Percentiles rank a stretch among this genome's conserved stretches.
Evolutionary conservation across 225 moss, liverwort and hornwort species (phyloP).

Genomic region (Pseudisothecium myosuroides): DNA sequence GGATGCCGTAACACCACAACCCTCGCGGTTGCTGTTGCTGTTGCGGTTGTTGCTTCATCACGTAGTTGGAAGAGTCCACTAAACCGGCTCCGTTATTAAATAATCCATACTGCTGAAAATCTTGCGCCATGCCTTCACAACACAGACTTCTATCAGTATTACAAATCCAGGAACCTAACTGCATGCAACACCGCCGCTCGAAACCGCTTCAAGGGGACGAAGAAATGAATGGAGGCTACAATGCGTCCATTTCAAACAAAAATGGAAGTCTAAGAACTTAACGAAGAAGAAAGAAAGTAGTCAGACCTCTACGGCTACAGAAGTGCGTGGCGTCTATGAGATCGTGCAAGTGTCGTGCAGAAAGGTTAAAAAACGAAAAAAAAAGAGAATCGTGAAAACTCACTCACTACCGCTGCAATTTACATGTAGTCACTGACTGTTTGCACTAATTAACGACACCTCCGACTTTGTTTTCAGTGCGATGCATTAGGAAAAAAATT

Average conservation of each 20-base stretch:
- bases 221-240: not conserved
- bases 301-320: not conserved
- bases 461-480: not conserved
- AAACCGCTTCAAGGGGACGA: not conserved
- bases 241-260: not conserved
- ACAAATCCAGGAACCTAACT: not conserved
- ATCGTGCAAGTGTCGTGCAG: constrained; percentile 24
- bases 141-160: not conserved
- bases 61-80: constrained; percentile 7
- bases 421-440: not conserved
- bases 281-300: not conserved
- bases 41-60: constrained; percentile 9
- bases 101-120: constrained; percentile 28
- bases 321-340: constrained; percentile 7
- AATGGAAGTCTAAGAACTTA: not conserved
- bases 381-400: not conserved
- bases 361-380: not conserved
- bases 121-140: constrained; percentile 35
- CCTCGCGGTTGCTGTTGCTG: constrained; percentile 2
- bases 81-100: not conserved
- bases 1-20: constrained; percentile 38
- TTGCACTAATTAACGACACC: not conserved
- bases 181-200: not conserved
- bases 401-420: not conserved
- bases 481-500: not conserved